phyloP scores from a whole-genome alignment of 2,329 filamentous ascomycete genomes.

The Phialocephala subalpina region DNA sequence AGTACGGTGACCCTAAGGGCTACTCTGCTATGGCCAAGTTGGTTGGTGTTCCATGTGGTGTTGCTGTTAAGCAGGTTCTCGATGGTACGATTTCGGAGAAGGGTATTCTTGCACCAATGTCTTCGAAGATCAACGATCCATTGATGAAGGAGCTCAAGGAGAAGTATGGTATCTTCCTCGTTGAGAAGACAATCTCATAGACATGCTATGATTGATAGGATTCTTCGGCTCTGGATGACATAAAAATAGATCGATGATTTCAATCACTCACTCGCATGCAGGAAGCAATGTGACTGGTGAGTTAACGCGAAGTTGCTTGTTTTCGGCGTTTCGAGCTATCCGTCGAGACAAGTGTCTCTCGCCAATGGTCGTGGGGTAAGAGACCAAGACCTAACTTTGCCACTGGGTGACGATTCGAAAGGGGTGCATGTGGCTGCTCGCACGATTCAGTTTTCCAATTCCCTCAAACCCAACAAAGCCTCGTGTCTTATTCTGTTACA shows the following conservation, averaged over 20 bases:
- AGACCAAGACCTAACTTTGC: too few relatives aligned
- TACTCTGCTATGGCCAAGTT: slow-evolving; percentile 87
- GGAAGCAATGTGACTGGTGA: neutral
- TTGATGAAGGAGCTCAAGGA: slow-evolving; percentile 81
- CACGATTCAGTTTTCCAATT: neutral
- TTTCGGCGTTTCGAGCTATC: neutral
- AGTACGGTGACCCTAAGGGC: slow-evolving; percentile 80
- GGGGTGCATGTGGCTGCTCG: neutral
- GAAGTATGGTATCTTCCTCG: slow-evolving; percentile 77
- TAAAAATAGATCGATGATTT: slow-evolving; percentile 1
- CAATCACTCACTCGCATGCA: neutral
- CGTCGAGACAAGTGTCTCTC: neutral
- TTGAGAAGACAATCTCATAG: slow-evolving; percentile 68
- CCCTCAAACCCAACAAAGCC: neutral
- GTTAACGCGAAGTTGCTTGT: too few relatives aligned
- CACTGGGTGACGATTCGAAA: too few relatives aligned
- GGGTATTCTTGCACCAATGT: slow-evolving; percentile 82
- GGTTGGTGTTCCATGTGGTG: slow-evolving; percentile 78
- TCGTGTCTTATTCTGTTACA: neutral
- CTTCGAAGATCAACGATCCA: slow-evolving; percentile 72
- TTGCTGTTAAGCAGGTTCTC: slow-evolving; percentile 81
- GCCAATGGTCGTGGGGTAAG: neutral
- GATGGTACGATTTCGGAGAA: slow-evolving; percentile 76
- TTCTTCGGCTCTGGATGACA: neutral
- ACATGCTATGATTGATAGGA: neutral